Conservation (phyloP, 257 asterid genomes). For the Eucommia ulmoides region DNA sequence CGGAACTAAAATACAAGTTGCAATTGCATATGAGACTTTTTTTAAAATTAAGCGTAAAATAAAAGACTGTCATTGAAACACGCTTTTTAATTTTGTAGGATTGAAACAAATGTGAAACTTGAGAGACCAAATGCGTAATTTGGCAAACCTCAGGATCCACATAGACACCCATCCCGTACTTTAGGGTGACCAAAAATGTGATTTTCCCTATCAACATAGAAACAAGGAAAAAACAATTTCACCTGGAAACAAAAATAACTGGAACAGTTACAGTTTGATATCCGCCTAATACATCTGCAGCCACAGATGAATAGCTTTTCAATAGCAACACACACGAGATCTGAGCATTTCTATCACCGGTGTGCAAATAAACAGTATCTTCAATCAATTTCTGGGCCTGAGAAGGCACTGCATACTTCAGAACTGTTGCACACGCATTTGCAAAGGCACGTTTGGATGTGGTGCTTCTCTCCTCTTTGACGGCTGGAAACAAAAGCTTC, state of each 20-base stretch:
- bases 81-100: too few species aligned
- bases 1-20: too few species aligned
- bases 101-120: too few species aligned
- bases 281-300: conserved; percentile 73
- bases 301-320: conserved; percentile 81
- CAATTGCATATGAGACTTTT: too few species aligned
- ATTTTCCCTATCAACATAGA: too few species aligned
- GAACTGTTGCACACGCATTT: conserved; percentile 82
- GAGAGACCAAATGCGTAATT: too few species aligned
- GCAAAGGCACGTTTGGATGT: conserved; percentile 87
- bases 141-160: too few species aligned
- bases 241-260: conserved; percentile 89
- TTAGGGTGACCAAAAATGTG: too few species aligned
- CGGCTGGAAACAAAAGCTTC: conserved; percentile 82
- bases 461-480: conserved; percentile 77
- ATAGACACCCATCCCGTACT: too few species aligned
- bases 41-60: too few species aligned
- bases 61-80: too few species aligned
- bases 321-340: conserved; percentile 78
- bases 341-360: conserved; percentile 81
- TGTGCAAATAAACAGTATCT: conserved; percentile 73
- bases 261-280: conserved; percentile 72
- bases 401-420: conserved; percentile 66
- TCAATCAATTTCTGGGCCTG: conserved; percentile 86
- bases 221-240: too few species aligned